Base-by-base conservation (phyloP, 345 rosid genomes). In the Conringia planisiliqua region DNA sequence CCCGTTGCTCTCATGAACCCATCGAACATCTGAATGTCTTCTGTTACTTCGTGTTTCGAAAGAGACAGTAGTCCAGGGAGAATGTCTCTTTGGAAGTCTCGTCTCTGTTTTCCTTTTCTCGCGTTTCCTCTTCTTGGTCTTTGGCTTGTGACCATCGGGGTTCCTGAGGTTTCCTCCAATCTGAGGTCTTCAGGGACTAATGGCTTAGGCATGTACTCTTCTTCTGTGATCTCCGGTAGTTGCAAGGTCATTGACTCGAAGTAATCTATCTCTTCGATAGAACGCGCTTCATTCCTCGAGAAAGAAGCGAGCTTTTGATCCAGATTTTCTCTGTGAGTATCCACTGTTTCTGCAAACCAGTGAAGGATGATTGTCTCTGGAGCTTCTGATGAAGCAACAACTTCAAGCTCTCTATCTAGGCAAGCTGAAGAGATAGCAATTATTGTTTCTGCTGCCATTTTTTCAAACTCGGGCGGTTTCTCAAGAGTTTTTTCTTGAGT, bases 51-150 rank as follows among this genome's bases (percentile, higher is more conserved):
- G 43, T 83, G 83, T 75, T 83, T 89, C 5, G 89, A 85, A 33
- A 91, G 70, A 16, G 90, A 83, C 71, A 81, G 5, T 10, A 91
- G 85, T 54, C 87, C 82, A 0, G 95, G 93, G 68, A 89, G 90
- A 29, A 85, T 78, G 72, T 91, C 97, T 58, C 91, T 84, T 73
- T 87, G 97, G 56, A 91, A 91, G 76, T 91, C 92, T 82, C 81
- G 82, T 71, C 87, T 78, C 47, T 87, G 94, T 80, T 88, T 89
- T 47, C 88, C 94, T 68, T 88, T 83, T 79, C 90, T 84, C 7
- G 91, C 80, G 43, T 83, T 89, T 55, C 88, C 91, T 75, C 93
- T 85, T 50, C 86, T 78, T 1, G 88, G 84, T 71, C 86, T 77
- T 80, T 71, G 87, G 71, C 82, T 73, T 2, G 61, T 68, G 14